Evolutionary conservation across 2,329 filamentous ascomycete genomes (phyloP).

Genomic region (Diaporthe australafricana): DNA sequence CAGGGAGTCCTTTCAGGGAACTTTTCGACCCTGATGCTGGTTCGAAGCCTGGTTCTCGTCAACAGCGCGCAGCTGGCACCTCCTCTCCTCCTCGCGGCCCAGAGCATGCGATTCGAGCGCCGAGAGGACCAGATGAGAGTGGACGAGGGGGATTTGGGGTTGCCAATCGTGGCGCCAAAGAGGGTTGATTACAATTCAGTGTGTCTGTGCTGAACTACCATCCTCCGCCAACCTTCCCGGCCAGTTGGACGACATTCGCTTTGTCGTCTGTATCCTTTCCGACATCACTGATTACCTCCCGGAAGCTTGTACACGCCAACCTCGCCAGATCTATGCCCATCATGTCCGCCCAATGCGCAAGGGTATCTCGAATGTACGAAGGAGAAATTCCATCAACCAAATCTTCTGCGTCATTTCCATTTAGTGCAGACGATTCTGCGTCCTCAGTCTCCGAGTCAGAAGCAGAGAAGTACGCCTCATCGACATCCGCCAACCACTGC

Average conservation of each 20-base stretch:
- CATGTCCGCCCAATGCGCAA: slow-evolving; percentile 80
- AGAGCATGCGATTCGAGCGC: slow-evolving; percentile 77
- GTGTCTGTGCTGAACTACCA: slow-evolving; percentile 71
- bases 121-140: slow-evolving; percentile 81
- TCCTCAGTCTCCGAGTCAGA: slow-evolving; percentile 62
- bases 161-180: slow-evolving; percentile 70
- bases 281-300: slow-evolving; percentile 94
- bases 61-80: slow-evolving; percentile 56
- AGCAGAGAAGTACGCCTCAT: slow-evolving; percentile 90
- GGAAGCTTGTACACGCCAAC: slow-evolving; percentile 87
- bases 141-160: slow-evolving; percentile 85
- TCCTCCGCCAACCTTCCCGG: slow-evolving; percentile 90
- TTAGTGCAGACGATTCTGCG: slow-evolving; percentile 39
- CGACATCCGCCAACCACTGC: slow-evolving; percentile 83
- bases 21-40: slow-evolving; percentile 83
- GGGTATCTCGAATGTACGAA: slow-evolving; percentile 72
- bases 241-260: slow-evolving; percentile 87
- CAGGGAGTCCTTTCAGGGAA: slow-evolving; percentile 60
- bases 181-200: slow-evolving; percentile 50
- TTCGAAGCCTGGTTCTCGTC: slow-evolving; percentile 68
- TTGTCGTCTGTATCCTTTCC: slow-evolving; percentile 81
- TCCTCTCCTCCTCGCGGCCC: slow-evolving; percentile 62
- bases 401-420: slow-evolving; percentile 48
- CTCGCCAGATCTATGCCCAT: slow-evolving; percentile 78
- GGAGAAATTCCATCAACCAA: slow-evolving; percentile 75